A percentile compares a stretch with the other conserved stretches of the same genome.
phyloP scores from a whole-genome alignment of 2,329 filamentous ascomycete species.

The Botrytis galanthina region DNA sequence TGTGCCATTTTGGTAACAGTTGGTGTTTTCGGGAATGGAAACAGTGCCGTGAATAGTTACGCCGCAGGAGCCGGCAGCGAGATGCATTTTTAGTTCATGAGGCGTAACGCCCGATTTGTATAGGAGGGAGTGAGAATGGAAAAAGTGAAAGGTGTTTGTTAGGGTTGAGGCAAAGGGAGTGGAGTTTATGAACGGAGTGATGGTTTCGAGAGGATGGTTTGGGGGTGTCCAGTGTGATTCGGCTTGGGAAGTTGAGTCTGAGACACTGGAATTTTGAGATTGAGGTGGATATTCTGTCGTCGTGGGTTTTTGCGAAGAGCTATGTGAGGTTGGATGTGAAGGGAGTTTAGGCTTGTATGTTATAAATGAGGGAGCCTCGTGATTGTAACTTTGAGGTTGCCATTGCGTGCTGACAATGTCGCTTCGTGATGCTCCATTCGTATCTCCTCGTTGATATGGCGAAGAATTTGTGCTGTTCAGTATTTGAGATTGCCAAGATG shows the following conservation, averaged over 20 bases:
- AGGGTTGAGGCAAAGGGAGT: not conserved
- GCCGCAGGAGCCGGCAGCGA: not conserved
- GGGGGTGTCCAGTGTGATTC: not conserved
- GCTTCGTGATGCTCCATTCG: not conserved
- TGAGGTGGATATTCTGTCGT: not conserved
- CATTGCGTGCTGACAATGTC: not conserved
- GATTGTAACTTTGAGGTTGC: not conserved
- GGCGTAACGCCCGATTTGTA: not conserved
- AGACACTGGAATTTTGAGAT: not conserved
- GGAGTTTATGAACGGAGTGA: conserved; percentile 6
- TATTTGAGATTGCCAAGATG: not conserved
- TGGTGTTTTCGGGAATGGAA: not conserved
- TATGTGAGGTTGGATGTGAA: too few species aligned
- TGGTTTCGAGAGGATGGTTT: not conserved
- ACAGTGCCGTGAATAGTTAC: not conserved
- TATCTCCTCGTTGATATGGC: not conserved
- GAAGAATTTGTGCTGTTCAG: not conserved
- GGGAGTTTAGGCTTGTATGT: not conserved
- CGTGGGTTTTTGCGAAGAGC: not conserved
- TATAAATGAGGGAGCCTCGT: not conserved
- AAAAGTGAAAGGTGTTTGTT: not conserved
- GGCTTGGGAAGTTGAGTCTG: not conserved
- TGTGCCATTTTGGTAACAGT: not conserved
- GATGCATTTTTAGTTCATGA: not conserved
- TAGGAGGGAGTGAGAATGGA: not conserved